phyloP scores from a whole-genome alignment of 2,329 filamentous ascomycete genomes.

The Paraphoma chrysanthemicola region DNA sequence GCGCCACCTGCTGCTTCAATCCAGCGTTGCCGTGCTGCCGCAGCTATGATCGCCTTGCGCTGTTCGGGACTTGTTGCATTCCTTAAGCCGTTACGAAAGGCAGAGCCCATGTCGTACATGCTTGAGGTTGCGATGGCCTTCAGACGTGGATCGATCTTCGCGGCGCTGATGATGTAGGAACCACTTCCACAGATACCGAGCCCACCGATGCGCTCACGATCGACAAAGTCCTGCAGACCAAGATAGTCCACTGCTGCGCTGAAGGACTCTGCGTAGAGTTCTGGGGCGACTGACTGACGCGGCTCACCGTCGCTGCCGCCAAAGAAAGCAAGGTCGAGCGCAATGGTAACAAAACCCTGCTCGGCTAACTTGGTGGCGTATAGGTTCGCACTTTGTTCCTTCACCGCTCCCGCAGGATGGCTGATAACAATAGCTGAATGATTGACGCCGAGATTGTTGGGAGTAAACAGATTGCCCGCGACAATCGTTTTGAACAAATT shows the following conservation, averaged over 20 bases:
- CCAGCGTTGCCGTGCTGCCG: constrained; percentile 14
- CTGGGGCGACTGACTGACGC: constrained; percentile 32
- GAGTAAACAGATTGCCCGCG: constrained; percentile 15
- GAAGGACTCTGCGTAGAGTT: constrained; percentile 37
- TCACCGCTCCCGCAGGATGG: constrained; percentile 39
- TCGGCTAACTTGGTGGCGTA: constrained; percentile 38
- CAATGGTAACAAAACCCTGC: constrained; percentile 34
- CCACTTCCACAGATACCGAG: constrained; percentile 43
- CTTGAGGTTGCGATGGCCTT: constrained; percentile 28
- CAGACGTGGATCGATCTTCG: constrained; percentile 41
- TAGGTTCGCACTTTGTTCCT: constrained; percentile 41
- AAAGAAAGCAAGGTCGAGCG: constrained; percentile 32
- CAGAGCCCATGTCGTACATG: constrained; percentile 29
- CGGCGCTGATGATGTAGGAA: constrained; percentile 43
- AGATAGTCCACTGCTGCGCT: constrained; percentile 45
- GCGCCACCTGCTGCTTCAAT: constrained; percentile 13
- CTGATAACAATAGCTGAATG: constrained; percentile 33
- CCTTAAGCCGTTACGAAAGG: constrained; percentile 14
- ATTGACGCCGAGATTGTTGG: constrained; percentile 7
- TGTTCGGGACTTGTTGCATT: constrained; percentile 11
- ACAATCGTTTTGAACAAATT: constrained; percentile 13
- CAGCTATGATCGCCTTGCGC: constrained; percentile 13
- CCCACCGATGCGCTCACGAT: constrained; percentile 40
- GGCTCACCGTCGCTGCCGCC: constrained; percentile 35
- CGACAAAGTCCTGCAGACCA: constrained; percentile 22